A percentile compares a stretch with the other conserved stretches of the same genome.
phyloP scores from a whole-genome alignment of 495 filamentous ascomycete genomes.

The Aspergillus nanangensis region DNA sequence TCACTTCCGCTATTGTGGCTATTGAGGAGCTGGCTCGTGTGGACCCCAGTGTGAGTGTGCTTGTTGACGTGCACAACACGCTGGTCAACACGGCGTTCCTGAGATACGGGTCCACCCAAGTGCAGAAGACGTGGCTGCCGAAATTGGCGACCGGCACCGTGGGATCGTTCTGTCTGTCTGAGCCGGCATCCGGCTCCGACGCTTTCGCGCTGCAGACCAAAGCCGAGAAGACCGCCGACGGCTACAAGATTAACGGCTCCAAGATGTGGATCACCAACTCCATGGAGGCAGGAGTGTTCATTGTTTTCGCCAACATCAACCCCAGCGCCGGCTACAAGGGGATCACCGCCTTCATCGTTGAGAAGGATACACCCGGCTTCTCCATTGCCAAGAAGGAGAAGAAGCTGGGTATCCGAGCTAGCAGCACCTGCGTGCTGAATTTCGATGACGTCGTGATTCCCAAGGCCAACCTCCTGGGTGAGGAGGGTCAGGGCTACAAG shows the following conservation, averaged over 20 bases:
- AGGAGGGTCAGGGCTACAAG: conserved; percentile 92
- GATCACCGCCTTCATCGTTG: conserved; percentile 93
- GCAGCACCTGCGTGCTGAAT: conserved; percentile 93
- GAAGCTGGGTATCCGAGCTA: conserved; percentile 95
- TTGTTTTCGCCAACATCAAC: conserved; percentile 95
- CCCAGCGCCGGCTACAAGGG: conserved; percentile 87
- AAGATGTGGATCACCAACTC: conserved; percentile 99
- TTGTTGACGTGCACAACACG: conserved; percentile 97
- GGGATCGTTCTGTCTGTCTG: conserved; percentile 93
- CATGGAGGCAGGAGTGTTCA: conserved; percentile 90
- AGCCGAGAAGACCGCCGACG: conserved; percentile 69
- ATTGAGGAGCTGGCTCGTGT: conserved; percentile 96
- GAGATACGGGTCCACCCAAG: conserved; percentile 71
- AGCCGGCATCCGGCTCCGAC: conserved; percentile 90
- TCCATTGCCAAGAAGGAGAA: conserved; percentile 98
- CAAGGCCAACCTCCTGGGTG: conserved; percentile 79
- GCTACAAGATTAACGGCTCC: conserved; percentile 80
- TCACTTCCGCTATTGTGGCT: conserved; percentile 89
- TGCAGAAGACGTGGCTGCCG: conserved; percentile 83
- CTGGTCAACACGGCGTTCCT: conserved; percentile 91
- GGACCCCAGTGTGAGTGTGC: conserved; percentile 89
- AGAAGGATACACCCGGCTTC: conserved; percentile 87
- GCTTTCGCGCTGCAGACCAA: conserved; percentile 92
- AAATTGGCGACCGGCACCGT: conserved; percentile 84
- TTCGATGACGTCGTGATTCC: conserved; percentile 95